phyloP scores from a whole-genome alignment of 495 filamentous ascomycete species.

The Penicillium fimorum region DNA sequence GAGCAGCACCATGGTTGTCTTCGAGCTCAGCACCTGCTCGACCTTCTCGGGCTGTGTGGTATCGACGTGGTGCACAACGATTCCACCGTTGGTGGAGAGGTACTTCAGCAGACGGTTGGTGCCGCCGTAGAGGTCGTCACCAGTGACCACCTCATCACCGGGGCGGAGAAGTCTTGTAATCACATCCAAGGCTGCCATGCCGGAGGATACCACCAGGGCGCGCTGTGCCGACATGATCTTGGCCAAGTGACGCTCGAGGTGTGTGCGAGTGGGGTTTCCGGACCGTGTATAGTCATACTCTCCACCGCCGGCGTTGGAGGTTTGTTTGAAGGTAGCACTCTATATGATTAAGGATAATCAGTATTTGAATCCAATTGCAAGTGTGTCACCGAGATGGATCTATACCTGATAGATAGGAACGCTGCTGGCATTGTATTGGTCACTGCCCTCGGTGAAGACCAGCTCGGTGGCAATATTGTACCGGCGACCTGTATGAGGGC shows the following conservation, averaged over 20 bases:
- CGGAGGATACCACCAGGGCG: slow-evolving; percentile 87
- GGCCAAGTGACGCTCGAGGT: slow-evolving; percentile 92
- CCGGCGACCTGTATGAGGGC: slow-evolving; percentile 73
- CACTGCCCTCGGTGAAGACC: slow-evolving; percentile 90
- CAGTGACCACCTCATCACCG: slow-evolving; percentile 94
- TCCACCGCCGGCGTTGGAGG: slow-evolving; percentile 67
- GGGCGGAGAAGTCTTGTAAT: slow-evolving; percentile 91
- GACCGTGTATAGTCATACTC: slow-evolving; percentile 99
- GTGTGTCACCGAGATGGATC: slow-evolving; percentile 4
- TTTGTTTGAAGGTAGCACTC: slow-evolving; percentile 97
- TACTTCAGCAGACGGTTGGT: slow-evolving; percentile 93
- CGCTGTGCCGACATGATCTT: slow-evolving; percentile 97
- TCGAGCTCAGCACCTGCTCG: slow-evolving; percentile 60
- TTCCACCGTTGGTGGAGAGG: slow-evolving; percentile 78
- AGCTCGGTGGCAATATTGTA: slow-evolving; percentile 95
- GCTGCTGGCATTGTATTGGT: slow-evolving; percentile 94
- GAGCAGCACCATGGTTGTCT: slow-evolving; percentile 93
- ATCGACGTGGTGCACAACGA: slow-evolving; percentile 94
- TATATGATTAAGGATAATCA: slow-evolving; percentile 34
- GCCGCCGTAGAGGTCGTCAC: slow-evolving; percentile 95
- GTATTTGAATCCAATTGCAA: neutral
- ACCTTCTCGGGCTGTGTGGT: slow-evolving; percentile 75
- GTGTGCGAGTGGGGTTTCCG: slow-evolving; percentile 93
- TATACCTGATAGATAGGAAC: slow-evolving; percentile 89
- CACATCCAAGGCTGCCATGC: slow-evolving; percentile 96